Conservation (phyloP, 768 basidiomycete species). For the Hypholoma sublateritium region DNA sequence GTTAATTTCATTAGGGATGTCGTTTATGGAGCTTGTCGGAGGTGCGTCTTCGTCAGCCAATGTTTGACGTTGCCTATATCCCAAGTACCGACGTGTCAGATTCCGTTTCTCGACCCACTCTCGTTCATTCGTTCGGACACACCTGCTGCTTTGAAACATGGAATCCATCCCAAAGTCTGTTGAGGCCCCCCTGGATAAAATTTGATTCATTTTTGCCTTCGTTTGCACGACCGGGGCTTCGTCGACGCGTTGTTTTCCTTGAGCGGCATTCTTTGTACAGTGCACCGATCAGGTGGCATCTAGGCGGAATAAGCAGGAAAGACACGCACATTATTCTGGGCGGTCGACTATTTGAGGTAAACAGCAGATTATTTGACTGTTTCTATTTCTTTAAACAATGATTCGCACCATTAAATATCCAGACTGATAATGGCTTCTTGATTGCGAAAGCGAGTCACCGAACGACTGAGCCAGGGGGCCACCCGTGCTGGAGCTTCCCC, state of each 20-base stretch:
- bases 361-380: neutral
- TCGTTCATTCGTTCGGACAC: slow-evolving; percentile 12
- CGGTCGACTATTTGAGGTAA: slow-evolving; percentile 45
- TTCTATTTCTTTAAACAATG: neutral
- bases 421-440: slow-evolving; percentile 75
- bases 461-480: slow-evolving; percentile 50
- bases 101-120: neutral
- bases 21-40: slow-evolving; percentile 71
- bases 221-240: slow-evolving; percentile 76
- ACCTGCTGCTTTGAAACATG: slow-evolving; percentile 79
- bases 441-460: slow-evolving; percentile 68
- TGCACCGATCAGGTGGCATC: slow-evolving; percentile 2
- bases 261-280: slow-evolving; percentile 40
- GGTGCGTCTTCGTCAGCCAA: slow-evolving; percentile 80
- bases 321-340: slow-evolving; percentile 55
- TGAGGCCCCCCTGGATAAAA: slow-evolving; percentile 59
- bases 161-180: slow-evolving; percentile 82
- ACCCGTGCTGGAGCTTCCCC: slow-evolving; percentile 48
- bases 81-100: neutral
- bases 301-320: neutral
- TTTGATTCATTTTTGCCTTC: slow-evolving; percentile 78
- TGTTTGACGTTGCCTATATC: slow-evolving; percentile 54
- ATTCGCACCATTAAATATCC: slow-evolving; percentile 75
- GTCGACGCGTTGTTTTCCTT: slow-evolving; percentile 62
- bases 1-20: slow-evolving; percentile 63